Evolutionary conservation across 2,329 filamentous ascomycete genomes (phyloP).

Genomic region (Ustulina deusta): DNA sequence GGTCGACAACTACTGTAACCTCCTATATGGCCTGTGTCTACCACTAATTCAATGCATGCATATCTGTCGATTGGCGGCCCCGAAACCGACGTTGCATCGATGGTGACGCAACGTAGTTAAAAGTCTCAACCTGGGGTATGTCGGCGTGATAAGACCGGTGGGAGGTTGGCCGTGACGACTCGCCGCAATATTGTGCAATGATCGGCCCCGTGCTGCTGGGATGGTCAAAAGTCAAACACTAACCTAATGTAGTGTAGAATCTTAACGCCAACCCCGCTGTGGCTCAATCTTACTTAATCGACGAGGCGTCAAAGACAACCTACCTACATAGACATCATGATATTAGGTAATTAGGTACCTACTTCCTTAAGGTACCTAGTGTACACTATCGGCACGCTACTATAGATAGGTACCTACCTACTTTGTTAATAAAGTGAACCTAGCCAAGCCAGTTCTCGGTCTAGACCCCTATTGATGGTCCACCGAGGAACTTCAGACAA

Average conservation of each 20-base stretch:
- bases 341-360: not conserved
- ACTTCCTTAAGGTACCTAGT: too few relatives aligned
- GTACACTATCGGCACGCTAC: not conserved
- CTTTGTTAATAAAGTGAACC: not conserved
- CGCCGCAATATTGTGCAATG: not conserved
- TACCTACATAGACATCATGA: too few relatives aligned
- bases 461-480: conserved; percentile 10
- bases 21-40: not conserved
- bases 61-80: conserved; percentile 1
- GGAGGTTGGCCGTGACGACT: not conserved
- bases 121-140: conserved; percentile 13
- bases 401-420: not conserved
- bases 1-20: not conserved
- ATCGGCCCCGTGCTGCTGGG: conserved; percentile 20
- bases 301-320: too few relatives aligned
- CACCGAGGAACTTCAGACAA: not conserved
- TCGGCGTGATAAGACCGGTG: conserved; percentile 13
- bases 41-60: not conserved
- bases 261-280: conserved; percentile 18
- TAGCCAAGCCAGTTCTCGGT: not conserved
- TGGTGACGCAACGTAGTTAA: conserved; percentile 5
- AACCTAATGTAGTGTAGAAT: conserved; percentile 5
- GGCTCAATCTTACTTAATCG: not conserved
- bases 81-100: conserved; percentile 8
- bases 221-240: not conserved